A percentile compares a stretch with the other conserved stretches of the same genome.
phyloP scores from a whole-genome alignment of 1,284 basidiomycete genomes.

The Cryptococcus sp. region DNA sequence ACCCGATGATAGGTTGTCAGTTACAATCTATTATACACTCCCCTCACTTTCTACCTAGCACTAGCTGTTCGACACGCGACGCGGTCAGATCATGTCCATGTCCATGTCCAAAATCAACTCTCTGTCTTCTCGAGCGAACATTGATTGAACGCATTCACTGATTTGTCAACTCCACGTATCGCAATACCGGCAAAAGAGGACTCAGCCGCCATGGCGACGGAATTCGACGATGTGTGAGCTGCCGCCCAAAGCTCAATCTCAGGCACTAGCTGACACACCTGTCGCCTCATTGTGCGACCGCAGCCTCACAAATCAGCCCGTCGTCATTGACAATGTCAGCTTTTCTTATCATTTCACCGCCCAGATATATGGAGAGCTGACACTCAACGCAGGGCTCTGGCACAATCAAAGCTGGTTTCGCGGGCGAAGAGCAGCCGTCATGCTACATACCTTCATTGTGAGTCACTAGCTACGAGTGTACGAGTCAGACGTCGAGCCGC shows the following conservation, averaged over 20 bases:
- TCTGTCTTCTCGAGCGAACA: not conserved
- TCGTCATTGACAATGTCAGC: conserved; percentile 93
- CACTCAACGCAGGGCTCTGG: conserved; percentile 74
- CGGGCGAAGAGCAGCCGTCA: conserved; percentile 95
- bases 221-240: conserved; percentile 51
- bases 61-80: too few relatives aligned
- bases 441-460: conserved; percentile 98
- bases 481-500: not conserved
- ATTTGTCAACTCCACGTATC: not conserved
- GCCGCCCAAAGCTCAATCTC: too few relatives aligned
- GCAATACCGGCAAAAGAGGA: not conserved
- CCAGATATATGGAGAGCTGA: not conserved
- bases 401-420: conserved; percentile 96
- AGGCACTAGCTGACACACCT: conserved; percentile 1
- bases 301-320: conserved; percentile 54
- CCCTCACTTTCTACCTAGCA: too few relatives aligned
- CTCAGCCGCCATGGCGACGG: conserved; percentile 39
- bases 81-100: not conserved
- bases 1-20: too few relatives aligned
- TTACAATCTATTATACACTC: too few relatives aligned
- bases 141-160: not conserved
- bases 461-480: conserved; percentile 51
- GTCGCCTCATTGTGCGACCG: not conserved
- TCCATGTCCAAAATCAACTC: not conserved
- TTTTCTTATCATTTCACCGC: not conserved